Evolutionary conservation across 2,329 filamentous ascomycete genomes (phyloP).

Genomic region (Cephalotrichum gorgonifer): DNA sequence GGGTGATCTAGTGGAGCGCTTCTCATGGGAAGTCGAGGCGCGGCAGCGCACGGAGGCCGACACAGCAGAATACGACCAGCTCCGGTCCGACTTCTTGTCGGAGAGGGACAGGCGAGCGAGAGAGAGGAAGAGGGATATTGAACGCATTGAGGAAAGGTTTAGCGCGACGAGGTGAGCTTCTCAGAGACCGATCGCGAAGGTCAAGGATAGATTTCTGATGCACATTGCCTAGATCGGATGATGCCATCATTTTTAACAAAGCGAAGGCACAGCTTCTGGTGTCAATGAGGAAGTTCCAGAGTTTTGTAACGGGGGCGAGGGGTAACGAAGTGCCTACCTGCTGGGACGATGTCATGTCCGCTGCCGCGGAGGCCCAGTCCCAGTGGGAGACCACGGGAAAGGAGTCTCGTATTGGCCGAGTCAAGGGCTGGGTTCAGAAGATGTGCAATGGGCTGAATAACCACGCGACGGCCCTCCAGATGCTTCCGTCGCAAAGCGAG

Average conservation of each 20-base stretch:
- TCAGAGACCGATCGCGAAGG: background rate
- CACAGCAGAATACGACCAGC: conserved; percentile 5
- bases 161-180: background rate
- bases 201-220: background rate
- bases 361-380: background rate
- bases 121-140: background rate
- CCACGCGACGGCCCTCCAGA: conserved; percentile 9
- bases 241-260: conserved; percentile 3
- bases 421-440: conserved; percentile 7
- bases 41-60: background rate
- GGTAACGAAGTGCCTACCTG: background rate
- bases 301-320: background rate
- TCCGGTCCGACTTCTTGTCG: conserved; percentile 1
- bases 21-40: conserved; percentile 8
- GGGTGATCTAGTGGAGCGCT: conserved; percentile 6
- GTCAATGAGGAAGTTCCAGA: conserved; percentile 7
- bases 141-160: conserved; percentile 6
- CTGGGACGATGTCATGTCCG: conserved; percentile 7
- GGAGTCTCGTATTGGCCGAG: conserved; percentile 2
- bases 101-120: background rate
- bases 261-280: conserved; percentile 5
- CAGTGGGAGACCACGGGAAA: conserved; percentile 7
- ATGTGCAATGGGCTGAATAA: conserved; percentile 10
- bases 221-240: conserved; percentile 1
- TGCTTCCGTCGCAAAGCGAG: conserved; percentile 9